Base-by-base conservation (phyloP, 2,329 filamentous ascomycete species). In the Calonectria honghensis region DNA sequence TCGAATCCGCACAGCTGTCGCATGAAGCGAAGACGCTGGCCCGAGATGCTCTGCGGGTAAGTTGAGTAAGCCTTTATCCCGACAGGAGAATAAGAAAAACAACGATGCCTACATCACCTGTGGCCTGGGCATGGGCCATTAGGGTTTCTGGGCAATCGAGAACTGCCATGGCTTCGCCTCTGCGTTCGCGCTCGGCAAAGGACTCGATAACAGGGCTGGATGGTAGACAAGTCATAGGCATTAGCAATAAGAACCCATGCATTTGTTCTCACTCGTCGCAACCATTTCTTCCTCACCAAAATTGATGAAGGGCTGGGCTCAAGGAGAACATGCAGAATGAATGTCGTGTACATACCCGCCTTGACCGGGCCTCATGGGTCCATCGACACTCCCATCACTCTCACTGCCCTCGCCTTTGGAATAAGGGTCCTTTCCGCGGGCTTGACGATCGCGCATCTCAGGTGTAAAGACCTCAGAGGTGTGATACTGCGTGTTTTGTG, bases 391-490 rank as follows among this genome's bases (percentile, higher is more conserved):
- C n/a, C 78, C 82, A 71, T 82, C 78, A 27, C 83, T 81, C 9
- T 79, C 83, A 31, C 70, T 73, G 24, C 52, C 73, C 32, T 72
- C 73, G 39, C 41, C 74, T 54, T 82, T 78, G 18, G 68, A 76
- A 79, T 90, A 90, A 0, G 89, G 89, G 75, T 92, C 87, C 79
- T 91, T 91, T 67, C 91, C 90, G 51, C 91, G 86, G 6, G 91
- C 89, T 81, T 93, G 91, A 7, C 87, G 87, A 81, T 92, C 90
- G 79, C 90, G 89, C 89, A 90, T 90, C 73, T 85, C 82, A 27
- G 85, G 77, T 0, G 89, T 90, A 82, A 90, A 89, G 67, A 35
- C 54, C 41, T 78, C 76, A 71, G 77, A 64, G 68, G 71, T 67
- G 69, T 37, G 88, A 13, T 66, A 41, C 51, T 69, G 64, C n/a